phyloP scores from a whole-genome alignment of 164 flowering plant species.

The Dillenia suffruticosa region DNA sequence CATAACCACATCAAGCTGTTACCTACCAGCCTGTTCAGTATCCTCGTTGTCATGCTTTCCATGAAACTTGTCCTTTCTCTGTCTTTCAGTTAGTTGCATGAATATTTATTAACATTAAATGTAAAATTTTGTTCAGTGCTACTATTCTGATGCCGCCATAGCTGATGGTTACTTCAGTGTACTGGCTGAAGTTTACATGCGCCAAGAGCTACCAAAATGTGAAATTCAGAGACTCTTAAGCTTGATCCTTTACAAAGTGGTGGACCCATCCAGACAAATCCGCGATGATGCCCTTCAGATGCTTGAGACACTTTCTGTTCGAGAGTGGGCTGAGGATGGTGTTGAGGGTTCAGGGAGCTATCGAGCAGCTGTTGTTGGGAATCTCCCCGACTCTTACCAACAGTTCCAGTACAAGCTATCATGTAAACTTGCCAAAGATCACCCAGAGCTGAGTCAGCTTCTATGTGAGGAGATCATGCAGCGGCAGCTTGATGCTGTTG shows the following conservation, averaged over 20 bases:
- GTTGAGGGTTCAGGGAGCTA: slow-evolving; percentile 77
- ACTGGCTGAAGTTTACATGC: slow-evolving; percentile 98
- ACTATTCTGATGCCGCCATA: slow-evolving; percentile 90
- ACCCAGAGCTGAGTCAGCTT: slow-evolving; percentile 91
- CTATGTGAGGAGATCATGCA: slow-evolving; percentile 99
- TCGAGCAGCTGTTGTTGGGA: slow-evolving; percentile 97
- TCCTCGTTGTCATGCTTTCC: background rate
- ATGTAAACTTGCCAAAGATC: slow-evolving; percentile 95
- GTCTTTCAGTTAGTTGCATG: background rate
- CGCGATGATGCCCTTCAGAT: slow-evolving; percentile 99
- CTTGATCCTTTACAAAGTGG: slow-evolving; percentile 96
- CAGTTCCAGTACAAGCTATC: slow-evolving; percentile 98
- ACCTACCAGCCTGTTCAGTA: background rate
- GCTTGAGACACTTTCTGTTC: slow-evolving; percentile 95
- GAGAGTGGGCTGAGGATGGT: slow-evolving; percentile 98
- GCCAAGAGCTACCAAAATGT: slow-evolving; percentile 96
- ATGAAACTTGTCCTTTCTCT: background rate
- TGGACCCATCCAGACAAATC: slow-evolving; percentile 89
- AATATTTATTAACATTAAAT: too few relatives aligned
- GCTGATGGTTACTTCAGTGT: slow-evolving; percentile 99
- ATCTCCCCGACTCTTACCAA: slow-evolving; percentile 97
- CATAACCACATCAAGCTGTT: slow-evolving; percentile 2
- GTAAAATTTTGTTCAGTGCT: slow-evolving; percentile 56
- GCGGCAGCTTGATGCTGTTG: slow-evolving; percentile 97
- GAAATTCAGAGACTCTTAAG: slow-evolving; percentile 94